Evolutionary conservation across 2,329 filamentous ascomycete species (phyloP), one percentile per base, ranked within the genome.

Genomic region (Stemphylium vesicarium): DNA sequence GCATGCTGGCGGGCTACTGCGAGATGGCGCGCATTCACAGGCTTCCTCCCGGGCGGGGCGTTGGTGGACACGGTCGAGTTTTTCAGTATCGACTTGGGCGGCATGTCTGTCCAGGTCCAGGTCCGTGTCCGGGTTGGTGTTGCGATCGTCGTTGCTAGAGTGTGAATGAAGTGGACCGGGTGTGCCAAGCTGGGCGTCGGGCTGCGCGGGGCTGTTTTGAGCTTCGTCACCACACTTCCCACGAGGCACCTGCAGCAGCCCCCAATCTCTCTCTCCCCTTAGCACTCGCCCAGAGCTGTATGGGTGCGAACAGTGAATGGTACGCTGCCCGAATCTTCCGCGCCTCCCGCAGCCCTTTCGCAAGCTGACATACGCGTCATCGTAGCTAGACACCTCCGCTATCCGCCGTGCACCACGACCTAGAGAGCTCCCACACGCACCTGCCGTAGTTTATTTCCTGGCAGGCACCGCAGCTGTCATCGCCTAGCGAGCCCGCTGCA

Each of bases 1-100:
- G 94, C 94, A 79, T 97, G 92, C 68, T 92, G 85, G 55, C 95
- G 78, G 44, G 92, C 94, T 51, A 91, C 83, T 55, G 88, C 84
- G n/a, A 78, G 75, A 64, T 81, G 77, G 64, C 75, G 74, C 54
- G 73, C 68, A 55, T 69, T 78, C 66, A 65, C 69, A 52, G 64
- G 70, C 57, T 64, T 72, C 63, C 50, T 39, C 35, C 60, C 40
- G 38, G 64, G 64, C 10, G 70, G 58, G 15, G 58, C 40, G 41
- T 60, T 56, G 49, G 67, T 50, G 43, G 66, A 48, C 35, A 62
- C 60, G 1, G 37, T 16, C 22, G 55, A 5, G 39, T 50, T 42
- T 32, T 80, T 81, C 31, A 81, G 69, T 18, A 81, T 81, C 32
- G 79, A 79, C 62, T 77, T 80, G 53, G 77, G 78, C 46, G 73